Evolutionary conservation across 139 green algal species (phyloP).

Genomic region (Coelastrella sp.): DNA sequence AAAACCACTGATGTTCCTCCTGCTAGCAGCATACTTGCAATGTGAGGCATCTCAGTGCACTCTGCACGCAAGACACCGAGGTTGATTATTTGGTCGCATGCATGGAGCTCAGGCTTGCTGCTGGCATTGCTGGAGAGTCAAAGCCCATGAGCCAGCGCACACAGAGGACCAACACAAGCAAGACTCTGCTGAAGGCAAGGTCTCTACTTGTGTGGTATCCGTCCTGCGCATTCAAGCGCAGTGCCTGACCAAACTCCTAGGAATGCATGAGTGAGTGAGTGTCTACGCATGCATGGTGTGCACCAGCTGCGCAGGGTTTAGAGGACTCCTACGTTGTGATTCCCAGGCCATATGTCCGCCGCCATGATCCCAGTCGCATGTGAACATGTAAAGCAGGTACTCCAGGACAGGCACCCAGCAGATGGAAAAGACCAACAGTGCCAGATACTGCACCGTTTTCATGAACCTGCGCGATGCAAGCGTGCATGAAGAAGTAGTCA

Average conservation of each 20-base stretch:
- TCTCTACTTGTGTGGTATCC: too few relatives aligned
- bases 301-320: background rate
- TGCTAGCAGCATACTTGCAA: conserved; percentile 35
- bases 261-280: too few relatives aligned
- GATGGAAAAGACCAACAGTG: conserved; percentile 20
- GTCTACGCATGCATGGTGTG: background rate
- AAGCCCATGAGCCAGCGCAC: too few relatives aligned
- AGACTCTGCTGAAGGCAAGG: too few relatives aligned
- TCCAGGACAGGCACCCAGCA: conserved; percentile 30
- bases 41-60: conserved; percentile 28
- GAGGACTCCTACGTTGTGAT: background rate
- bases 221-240: too few relatives aligned
- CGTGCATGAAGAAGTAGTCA: background rate
- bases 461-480: conserved; percentile 12
- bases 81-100: background rate
- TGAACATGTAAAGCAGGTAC: conserved; percentile 40
- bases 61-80: background rate
- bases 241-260: too few relatives aligned
- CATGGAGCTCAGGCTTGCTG: background rate
- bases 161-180: too few relatives aligned
- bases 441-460: background rate
- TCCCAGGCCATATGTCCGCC: background rate
- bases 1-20: background rate
- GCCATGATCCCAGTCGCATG: background rate
- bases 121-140: background rate